Evolutionary conservation across 2,329 filamentous ascomycete species (phyloP), one percentile per base, ranked within the genome.

Genomic region (Myriosclerotinia duriaeana): DNA sequence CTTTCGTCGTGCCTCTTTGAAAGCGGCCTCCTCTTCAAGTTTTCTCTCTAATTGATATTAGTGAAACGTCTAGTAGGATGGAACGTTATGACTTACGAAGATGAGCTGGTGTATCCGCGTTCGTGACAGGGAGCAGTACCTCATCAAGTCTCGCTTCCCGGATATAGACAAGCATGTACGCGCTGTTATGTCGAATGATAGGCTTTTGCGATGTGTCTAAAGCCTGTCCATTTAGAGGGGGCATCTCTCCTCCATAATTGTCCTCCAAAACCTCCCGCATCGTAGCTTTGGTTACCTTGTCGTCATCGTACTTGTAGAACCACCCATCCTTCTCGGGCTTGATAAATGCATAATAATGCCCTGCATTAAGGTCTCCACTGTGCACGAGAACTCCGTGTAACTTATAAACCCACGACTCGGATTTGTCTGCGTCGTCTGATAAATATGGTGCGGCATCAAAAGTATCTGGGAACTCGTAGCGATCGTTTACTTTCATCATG

Each of bases 121-220:
- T 84, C n/a, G 85, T 84, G 48, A 95, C 90, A 0, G 88, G 86
- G 53, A 89, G 86, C 64, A 99, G 83, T 58, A 98, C 89, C 71
- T 91, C 84, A 74, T 97, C 91, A n/a, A 96, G 79, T 66, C 89
- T 87, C 62, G 89, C 90, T 77, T 97, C 91, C 55, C 95, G 89
- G 71, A 99, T 92, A 76, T 99, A 99, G 2, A 99, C 96, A 82
- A 99, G 80, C 95, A 99, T 99, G 82, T 99, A 99, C 6, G 95
- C 96, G 77, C 93, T 99, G 78, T 88, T 89, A 68, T 87, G 85
- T 64, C 87, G 83, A 79, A 89, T 84, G 20, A 87, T 78, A 1
- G 86, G 85, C 4, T 81, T 78, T 75, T 85, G 84, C 77, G 85
- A 87, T 60, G 83, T 81, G n/a, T 79, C 82, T 26, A 40, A 42